phyloP scores from a whole-genome alignment of 1,139 yeast genomes.

The Pichia sp. region DNA sequence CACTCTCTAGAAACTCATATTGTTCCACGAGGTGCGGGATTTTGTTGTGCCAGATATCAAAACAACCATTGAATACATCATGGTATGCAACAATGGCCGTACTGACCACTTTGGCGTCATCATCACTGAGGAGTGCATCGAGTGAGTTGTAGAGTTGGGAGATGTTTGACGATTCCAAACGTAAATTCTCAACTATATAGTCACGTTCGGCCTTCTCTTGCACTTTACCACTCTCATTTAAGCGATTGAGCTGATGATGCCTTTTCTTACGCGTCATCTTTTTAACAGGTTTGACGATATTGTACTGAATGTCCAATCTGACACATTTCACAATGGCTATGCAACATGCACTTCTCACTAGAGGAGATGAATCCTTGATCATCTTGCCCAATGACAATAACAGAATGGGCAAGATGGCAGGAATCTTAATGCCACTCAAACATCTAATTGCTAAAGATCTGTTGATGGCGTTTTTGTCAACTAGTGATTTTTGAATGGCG shows the following conservation, averaged over 20 bases:
- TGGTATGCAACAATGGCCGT: constrained; percentile 56
- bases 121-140: constrained; percentile 52
- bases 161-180: constrained; percentile 26
- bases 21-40: constrained; percentile 55
- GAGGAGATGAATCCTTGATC: constrained; percentile 62
- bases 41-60: constrained; percentile 66
- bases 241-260: too few relatives aligned
- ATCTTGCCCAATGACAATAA: constrained; percentile 66
- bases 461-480: constrained; percentile 59
- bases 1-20: constrained; percentile 57
- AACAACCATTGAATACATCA: constrained; percentile 47
- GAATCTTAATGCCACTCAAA: constrained; percentile 71
- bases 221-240: too few relatives aligned
- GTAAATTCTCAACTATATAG: constrained; percentile 30
- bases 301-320: constrained; percentile 32
- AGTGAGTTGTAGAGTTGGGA: constrained; percentile 44
- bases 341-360: constrained; percentile 77
- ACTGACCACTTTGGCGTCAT: constrained; percentile 59
- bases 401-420: constrained; percentile 75
- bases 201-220: constrained; percentile 5
- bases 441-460: constrained; percentile 74
- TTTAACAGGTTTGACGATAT: constrained; percentile 19
- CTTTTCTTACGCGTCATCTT: neutral
- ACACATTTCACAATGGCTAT: constrained; percentile 66
- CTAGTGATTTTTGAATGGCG: constrained; percentile 78